Evolutionary conservation across 306 rosid genomes (phyloP).

Genomic region (Castanea mollissima): DNA sequence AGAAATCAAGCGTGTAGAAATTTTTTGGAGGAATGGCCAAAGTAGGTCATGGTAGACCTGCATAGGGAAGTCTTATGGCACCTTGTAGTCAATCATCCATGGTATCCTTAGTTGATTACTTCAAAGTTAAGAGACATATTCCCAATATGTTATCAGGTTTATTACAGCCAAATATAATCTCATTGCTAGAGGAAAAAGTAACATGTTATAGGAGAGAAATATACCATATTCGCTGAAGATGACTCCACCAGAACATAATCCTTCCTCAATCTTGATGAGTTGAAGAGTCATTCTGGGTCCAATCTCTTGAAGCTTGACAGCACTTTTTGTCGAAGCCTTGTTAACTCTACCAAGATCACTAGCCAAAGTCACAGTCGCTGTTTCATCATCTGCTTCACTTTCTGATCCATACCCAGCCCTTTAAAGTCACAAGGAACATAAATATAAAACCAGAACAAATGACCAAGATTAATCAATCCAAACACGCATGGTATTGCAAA

Average conservation of each 20-base stretch:
- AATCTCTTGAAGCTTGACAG: slow-evolving; percentile 94
- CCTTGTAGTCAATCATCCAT: background rate
- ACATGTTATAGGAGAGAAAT: background rate
- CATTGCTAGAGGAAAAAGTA: background rate
- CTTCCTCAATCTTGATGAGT: slow-evolving; percentile 80
- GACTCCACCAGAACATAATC: slow-evolving; percentile 77
- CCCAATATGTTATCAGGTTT: background rate
- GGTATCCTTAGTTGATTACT: background rate
- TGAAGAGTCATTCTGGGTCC: slow-evolving; percentile 97
- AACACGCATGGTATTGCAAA: background rate
- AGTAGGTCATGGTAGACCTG: background rate
- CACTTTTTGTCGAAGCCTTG: slow-evolving; percentile 83
- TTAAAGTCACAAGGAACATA: slow-evolving; percentile 24
- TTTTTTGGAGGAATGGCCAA: background rate
- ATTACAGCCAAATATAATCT: background rate
- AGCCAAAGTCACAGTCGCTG: slow-evolving; percentile 77
- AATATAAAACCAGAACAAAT: background rate
- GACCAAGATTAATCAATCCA: background rate
- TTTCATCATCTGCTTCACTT: slow-evolving; percentile 96
- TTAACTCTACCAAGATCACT: slow-evolving; percentile 78
- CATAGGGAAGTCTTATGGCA: background rate
- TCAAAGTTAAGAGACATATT: background rate
- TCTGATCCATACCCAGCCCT: slow-evolving; percentile 98
- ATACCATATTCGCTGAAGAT: slow-evolving; percentile 82
- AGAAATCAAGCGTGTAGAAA: background rate